Conservation (phyloP, 805 yeast genomes). For the Wilhelminamyces savonicus region DNA sequence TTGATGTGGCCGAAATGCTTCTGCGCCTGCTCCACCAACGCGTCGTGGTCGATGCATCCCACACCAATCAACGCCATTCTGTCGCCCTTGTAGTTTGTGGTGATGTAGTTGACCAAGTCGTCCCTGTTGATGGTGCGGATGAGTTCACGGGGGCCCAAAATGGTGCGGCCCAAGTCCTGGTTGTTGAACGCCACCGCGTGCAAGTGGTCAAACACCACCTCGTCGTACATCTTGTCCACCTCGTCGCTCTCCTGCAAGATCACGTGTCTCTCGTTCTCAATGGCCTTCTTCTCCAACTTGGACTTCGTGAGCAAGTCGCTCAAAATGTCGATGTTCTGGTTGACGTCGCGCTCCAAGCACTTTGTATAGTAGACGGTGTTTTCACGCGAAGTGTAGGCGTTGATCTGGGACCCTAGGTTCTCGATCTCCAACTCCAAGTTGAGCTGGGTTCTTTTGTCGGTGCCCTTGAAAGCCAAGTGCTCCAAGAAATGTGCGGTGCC, state of each 20-base stretch:
- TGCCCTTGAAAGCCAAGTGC: slow-evolving; percentile 96
- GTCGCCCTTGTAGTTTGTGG: slow-evolving; percentile 87
- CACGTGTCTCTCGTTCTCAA: slow-evolving; percentile 94
- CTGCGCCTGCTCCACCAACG: slow-evolving; percentile 70
- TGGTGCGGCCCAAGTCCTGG: slow-evolving; percentile 95
- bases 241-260: slow-evolving; percentile 95
- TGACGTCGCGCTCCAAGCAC: slow-evolving; percentile 73
- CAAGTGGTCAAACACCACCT: slow-evolving; percentile 93
- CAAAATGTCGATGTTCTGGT: slow-evolving; percentile 79
- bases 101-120: slow-evolving; percentile 75
- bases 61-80: slow-evolving; percentile 98
- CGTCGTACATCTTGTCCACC: slow-evolving; percentile 97
- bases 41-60: slow-evolving; percentile 87
- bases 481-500: slow-evolving; percentile 98
- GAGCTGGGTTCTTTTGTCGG: slow-evolving; percentile 70
- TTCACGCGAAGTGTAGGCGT: slow-evolving; percentile 98
- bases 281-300: slow-evolving; percentile 72
- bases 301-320: slow-evolving; percentile 87
- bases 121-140: slow-evolving; percentile 71
- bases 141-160: slow-evolving; percentile 87
- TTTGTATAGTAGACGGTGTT: slow-evolving; percentile 96
- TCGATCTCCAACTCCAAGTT: slow-evolving; percentile 89
- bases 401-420: slow-evolving; percentile 92
- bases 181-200: slow-evolving; percentile 87
- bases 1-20: slow-evolving; percentile 70